These are phyloP conservation scores for Barnettozyma sp. DNA, from an alignment of 805 yeast species.

Conservation along the genomic window DNA sequence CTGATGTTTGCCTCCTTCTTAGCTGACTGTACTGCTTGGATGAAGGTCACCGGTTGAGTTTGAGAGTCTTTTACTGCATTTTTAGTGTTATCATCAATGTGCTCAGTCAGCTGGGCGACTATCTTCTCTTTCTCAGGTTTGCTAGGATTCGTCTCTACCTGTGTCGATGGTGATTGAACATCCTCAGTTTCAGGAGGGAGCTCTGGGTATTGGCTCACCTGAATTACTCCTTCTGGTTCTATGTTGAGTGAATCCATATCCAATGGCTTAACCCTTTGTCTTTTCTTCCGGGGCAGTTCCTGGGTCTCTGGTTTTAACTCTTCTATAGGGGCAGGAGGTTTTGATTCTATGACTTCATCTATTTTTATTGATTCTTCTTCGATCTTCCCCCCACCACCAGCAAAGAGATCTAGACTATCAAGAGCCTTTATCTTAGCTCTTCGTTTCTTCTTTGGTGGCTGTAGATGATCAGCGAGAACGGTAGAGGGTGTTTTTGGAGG, in stretches of 20 bases:
- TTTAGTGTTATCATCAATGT: too few species aligned
- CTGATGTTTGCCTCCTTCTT: conserved; percentile 20
- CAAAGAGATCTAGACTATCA: conserved; percentile 33
- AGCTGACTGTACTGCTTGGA: conserved; percentile 14
- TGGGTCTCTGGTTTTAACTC: neutral
- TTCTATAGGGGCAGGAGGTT: neutral
- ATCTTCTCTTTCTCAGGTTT: too few species aligned
- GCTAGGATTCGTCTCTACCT: too few species aligned
- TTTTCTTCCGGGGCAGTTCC: conserved; percentile 10
- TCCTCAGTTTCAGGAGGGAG: neutral
- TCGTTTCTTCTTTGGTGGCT: conserved; percentile 13
- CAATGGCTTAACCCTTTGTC: conserved; percentile 8
- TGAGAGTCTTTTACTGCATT: too few species aligned
- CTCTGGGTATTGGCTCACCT: too few species aligned
- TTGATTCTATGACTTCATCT: neutral
- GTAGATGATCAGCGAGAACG: neutral
- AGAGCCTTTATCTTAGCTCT: conserved; percentile 26
- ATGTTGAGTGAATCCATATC: conserved; percentile 3
- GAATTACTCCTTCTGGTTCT: too few species aligned
- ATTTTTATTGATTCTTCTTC: neutral
- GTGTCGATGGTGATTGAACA: neutral
- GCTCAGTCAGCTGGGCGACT: too few species aligned
- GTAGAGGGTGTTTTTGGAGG: conserved; percentile 8
- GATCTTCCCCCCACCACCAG: conserved; percentile 28
- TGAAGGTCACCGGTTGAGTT: too few species aligned